Conservation (phyloP, 1,139 yeast species). For the Yamadazyma friedrichii region DNA sequence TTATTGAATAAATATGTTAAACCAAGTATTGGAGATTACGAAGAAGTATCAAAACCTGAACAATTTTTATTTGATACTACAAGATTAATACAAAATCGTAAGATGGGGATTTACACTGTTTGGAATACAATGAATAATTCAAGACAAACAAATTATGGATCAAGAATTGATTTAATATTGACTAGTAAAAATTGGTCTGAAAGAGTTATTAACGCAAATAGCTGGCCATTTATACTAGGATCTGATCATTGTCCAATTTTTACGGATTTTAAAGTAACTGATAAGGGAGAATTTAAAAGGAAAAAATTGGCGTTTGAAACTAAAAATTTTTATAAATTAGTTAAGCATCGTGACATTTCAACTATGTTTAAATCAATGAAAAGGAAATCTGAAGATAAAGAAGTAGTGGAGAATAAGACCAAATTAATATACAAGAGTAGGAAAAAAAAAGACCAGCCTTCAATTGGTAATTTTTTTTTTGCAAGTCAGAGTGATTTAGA, state of each 20-base stretch:
- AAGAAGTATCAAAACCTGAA: conserved; percentile 4
- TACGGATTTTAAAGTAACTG: conserved; percentile 51
- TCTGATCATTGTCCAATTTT: conserved; percentile 95
- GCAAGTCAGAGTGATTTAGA: conserved; percentile 6
- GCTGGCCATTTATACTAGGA: conserved; percentile 70
- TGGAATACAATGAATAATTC: conserved; percentile 84
- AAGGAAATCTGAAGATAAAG: conserved; percentile 8
- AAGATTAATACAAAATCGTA: conserved; percentile 54
- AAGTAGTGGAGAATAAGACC: not conserved
- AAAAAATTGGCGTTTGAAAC: conserved; percentile 55
- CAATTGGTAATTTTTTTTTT: conserved; percentile 18
- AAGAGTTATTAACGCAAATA: conserved; percentile 50
- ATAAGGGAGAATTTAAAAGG: conserved; percentile 5
- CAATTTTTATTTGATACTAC: conserved; percentile 63
- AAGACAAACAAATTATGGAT: conserved; percentile 83
- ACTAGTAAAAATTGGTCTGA: conserved; percentile 36
- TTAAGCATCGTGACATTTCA: conserved; percentile 50
- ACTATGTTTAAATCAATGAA: conserved; percentile 38
- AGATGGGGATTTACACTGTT: conserved; percentile 76
- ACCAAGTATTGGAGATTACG: conserved; percentile 15
- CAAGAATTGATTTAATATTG: conserved; percentile 79
- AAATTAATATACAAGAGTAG: conserved; percentile 10
- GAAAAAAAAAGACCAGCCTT: conserved; percentile 15
- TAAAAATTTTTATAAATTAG: conserved; percentile 46
- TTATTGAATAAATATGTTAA: conserved; percentile 40